These are phyloP conservation scores for Aspergillus sp. DNA, from an alignment of 2,329 filamentous ascomycete species.

Conservation along the genomic window DNA sequence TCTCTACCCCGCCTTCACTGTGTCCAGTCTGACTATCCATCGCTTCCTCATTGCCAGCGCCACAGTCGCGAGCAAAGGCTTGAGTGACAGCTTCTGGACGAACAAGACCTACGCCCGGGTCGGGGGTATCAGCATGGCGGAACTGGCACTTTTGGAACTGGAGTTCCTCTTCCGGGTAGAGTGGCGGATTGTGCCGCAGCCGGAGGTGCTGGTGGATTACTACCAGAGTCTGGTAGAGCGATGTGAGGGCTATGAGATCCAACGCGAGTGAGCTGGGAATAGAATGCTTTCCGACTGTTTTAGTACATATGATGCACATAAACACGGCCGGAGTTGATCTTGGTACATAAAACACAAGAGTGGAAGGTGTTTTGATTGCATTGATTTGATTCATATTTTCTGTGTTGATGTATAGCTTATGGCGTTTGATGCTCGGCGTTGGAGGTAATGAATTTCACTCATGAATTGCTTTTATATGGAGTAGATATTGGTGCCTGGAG, in stretches of 20 bases:
- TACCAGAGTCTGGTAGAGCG: constrained; percentile 80
- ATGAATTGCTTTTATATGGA: background rate
- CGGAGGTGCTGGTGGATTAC: constrained; percentile 89
- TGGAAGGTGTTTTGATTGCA: background rate
- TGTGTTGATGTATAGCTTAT: background rate
- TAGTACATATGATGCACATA: constrained; percentile 14
- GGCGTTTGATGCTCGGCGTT: constrained; percentile 4
- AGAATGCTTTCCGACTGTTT: constrained; percentile 8
- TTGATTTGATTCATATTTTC: background rate
- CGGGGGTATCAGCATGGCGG: constrained; percentile 84
- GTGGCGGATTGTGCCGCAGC: constrained; percentile 95
- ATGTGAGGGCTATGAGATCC: constrained; percentile 59
- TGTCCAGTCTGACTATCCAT: constrained; percentile 94
- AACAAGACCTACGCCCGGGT: constrained; percentile 95
- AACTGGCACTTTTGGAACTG: constrained; percentile 86
- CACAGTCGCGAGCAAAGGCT: constrained; percentile 91
- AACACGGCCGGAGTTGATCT: constrained; percentile 18
- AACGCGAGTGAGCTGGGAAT: constrained; percentile 24
- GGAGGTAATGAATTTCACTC: background rate
- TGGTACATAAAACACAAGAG: constrained; percentile 11
- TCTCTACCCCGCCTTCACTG: constrained; percentile 90
- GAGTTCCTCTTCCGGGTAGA: constrained; percentile 91
- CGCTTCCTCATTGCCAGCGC: constrained; percentile 95
- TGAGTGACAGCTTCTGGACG: constrained; percentile 97
- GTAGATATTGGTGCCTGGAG: background rate